Base-by-base conservation (phyloP, 2,329 filamentous ascomycete species). In the Cercospora sesami region DNA sequence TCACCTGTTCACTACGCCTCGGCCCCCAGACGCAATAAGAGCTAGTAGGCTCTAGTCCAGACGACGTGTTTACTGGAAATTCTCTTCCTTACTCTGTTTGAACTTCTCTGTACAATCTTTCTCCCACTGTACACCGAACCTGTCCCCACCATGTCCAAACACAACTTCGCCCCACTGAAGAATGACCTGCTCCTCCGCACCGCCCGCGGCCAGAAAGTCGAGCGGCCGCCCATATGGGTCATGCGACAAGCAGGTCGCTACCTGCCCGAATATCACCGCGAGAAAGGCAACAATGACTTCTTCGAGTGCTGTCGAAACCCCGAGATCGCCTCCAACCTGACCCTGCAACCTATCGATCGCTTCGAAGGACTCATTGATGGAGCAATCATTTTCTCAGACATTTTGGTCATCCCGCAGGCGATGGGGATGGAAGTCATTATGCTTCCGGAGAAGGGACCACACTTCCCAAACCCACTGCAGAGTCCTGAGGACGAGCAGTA, bases 181-280 rank as follows among this genome's bases (percentile, higher is more conserved):
- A 99, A 99, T 81, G 94, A 99, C 78, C 84, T 98, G 75, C 86
- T 99, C 78, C 84, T 99, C 68, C 89, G 95, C 78, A 92, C 94
- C 74, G 95, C 95, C 73, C 88, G 91, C 86, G 95, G 94, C 79
- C 87, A 97, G 82, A 89, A 89, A 79, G 92, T 98, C 73, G 93
- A 97, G 81, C 89, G 95, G 72, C 91, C 95, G 69, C 95, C 95
- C 67, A 92, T 96, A 85, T 99, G 95, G 95, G 93, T 99, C 79
- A 99, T 99, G 95, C 91, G 95, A 81, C 95, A 99, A 89, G 95
- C 95, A 77, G 95, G 95, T 68, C 91, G 95, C 75, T 99, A 99
- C 80, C 91, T 99, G 23, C 95, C 94, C 71, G 95, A 99, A 81
- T 99, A 99, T 80, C 95, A 99, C 79, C 87, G 96, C 83, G 94